Evolutionary conservation across 2,329 filamentous ascomycete species (phyloP).

Genomic region (Ascomycota sp.): DNA sequence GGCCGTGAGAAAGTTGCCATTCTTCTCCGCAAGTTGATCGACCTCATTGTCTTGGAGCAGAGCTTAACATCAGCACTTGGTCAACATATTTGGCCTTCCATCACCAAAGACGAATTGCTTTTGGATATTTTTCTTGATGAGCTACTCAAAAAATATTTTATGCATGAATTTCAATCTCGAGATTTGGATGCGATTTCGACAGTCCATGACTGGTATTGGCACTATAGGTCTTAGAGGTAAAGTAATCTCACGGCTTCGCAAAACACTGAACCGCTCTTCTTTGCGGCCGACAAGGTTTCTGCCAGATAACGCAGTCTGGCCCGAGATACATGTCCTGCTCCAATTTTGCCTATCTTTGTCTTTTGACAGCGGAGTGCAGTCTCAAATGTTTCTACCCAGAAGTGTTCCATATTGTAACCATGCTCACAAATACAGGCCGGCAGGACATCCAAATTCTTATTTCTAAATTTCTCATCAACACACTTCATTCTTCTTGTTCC

Average conservation of each 20-base stretch:
- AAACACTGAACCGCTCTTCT: conserved; percentile 46
- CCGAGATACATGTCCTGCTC: conserved; percentile 46
- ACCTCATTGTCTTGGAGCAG: conserved; percentile 40
- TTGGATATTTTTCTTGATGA: conserved; percentile 49
- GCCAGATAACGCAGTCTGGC: conserved; percentile 47
- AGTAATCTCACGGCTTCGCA: conserved; percentile 42
- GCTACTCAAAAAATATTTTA: conserved; percentile 40
- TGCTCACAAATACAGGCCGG: conserved; percentile 45
- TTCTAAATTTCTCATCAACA: conserved; percentile 44
- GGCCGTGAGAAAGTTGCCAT: conserved; percentile 42
- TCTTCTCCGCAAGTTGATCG: conserved; percentile 46
- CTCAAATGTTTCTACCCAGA: conserved; percentile 49
- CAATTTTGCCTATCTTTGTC: conserved; percentile 46
- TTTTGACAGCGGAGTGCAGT: conserved; percentile 46
- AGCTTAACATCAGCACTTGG: conserved; percentile 39
- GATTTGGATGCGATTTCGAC: conserved; percentile 37
- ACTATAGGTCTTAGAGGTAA: conserved; percentile 46
- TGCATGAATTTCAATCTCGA: no score
- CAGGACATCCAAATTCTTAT: conserved; percentile 36
- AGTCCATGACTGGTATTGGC: conserved; percentile 38
- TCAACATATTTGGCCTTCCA: conserved; percentile 43
- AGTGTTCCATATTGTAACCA: conserved; percentile 50
- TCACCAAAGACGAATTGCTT: conserved; percentile 42
- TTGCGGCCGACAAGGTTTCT: conserved; percentile 43
- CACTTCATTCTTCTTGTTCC: conserved; percentile 46